Evolutionary conservation across 108 stramenopile species (phyloP), one percentile per base, ranked within the genome.

Genomic region (Pseudonitzschia pungens): DNA sequence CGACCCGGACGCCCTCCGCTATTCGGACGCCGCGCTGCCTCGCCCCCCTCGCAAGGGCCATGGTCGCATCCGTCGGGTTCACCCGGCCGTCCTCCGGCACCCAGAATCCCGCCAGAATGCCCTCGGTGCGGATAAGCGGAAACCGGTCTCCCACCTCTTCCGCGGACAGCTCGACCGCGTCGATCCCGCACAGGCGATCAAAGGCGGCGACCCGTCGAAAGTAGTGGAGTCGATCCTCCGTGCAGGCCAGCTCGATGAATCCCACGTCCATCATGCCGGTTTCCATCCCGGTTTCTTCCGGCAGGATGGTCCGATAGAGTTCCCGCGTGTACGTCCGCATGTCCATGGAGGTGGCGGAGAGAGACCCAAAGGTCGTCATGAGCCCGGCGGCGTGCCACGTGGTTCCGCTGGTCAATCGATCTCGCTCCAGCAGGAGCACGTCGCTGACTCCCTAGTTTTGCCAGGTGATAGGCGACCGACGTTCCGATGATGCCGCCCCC

Each of bases 301-400:
- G 82, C n/a, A 92, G 67, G 0, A 86, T 75, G 26, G 59, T 48
- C 0, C 45, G 62, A 65, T 93, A 93, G 14, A 93, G 65, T 15
- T 77, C 59, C 71, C 81, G 78, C n/a, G 89, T 86, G 74, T 90
- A 93, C 65, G 68, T 45, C 59, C 84, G 71, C 82, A 85, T 83
- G 42, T 43, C 40, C 16, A 82, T 87, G 22, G 75, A 77, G 5
- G 82, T 79, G 9, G 29, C n/a, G 45, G 64, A 72, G 69, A 85
- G 29, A 11, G 65, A 72, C 26, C 87, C 87, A 76, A 85, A 88
- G 14, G 88, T 90, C 21, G 89, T 90, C 79, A 93, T 89, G 31
- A 93, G 68, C 12, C 89, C 89, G 15, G 92, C 92, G 9, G 92
- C 92, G 60, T 93, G 88, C 92, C 92, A 93, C 5, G 92, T 93